Conservation (phyloP, 1,139 yeast species). For the Arxiozyma heterogenica region DNA sequence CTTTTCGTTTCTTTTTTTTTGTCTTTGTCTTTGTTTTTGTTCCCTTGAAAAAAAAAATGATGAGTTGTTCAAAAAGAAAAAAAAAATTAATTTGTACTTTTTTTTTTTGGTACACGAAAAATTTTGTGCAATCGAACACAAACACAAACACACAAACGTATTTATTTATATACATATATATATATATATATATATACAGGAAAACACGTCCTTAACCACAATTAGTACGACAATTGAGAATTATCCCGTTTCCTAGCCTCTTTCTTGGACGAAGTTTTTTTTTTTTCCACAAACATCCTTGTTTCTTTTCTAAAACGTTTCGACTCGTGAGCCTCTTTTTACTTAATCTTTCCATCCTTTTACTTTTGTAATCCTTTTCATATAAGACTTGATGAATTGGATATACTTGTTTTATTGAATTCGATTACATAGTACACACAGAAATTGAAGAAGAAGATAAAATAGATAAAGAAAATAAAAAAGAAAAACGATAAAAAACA, state of each 20-base stretch:
- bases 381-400: neutral
- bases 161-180: neutral
- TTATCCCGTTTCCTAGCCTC: neutral
- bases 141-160: neutral
- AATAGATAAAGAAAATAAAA: neutral
- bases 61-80: constrained; percentile 3
- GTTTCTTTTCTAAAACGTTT: too few relatives aligned
- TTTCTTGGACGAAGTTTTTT: neutral
- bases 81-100: too few relatives aligned
- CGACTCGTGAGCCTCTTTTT: too few relatives aligned
- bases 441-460: neutral
- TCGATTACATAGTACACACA: neutral
- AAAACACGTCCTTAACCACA: too few relatives aligned
- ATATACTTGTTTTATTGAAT: too few relatives aligned
- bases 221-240: neutral
- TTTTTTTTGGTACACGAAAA: neutral
- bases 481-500: neutral
- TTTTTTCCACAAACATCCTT: too few relatives aligned
- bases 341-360: too few relatives aligned
- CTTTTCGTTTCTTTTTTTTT: too few relatives aligned
- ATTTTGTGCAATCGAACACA: neutral
- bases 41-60: neutral
- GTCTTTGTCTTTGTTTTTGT: too few relatives aligned
- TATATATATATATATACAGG: neutral
- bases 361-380: too few relatives aligned